Percentiles rank a stretch among this genome's conserved stretches.
These are phyloP conservation scores for Russula griseocarnosa DNA, from an alignment of 768 basidiomycete genomes.

Conservation along the genomic window DNA sequence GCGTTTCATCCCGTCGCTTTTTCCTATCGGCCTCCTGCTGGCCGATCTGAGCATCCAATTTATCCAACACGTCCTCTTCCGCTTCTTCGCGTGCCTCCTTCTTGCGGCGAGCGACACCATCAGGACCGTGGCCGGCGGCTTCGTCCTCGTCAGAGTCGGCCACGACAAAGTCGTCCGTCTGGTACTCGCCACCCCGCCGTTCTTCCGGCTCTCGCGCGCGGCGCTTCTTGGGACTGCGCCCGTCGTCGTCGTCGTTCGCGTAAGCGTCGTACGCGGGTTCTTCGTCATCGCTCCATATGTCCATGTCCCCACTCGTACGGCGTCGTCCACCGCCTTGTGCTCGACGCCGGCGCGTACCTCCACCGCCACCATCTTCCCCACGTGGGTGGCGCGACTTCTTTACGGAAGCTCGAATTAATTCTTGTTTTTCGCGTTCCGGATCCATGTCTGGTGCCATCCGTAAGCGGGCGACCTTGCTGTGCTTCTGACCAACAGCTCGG, in stretches of 20 bases:
- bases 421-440: slow-evolving; percentile 69
- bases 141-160: slow-evolving; percentile 71
- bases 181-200: slow-evolving; percentile 64
- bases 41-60: slow-evolving; percentile 62
- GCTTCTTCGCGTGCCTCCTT: slow-evolving; percentile 40
- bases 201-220: slow-evolving; percentile 39
- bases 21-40: slow-evolving; percentile 53
- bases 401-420: slow-evolving; percentile 58
- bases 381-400: slow-evolving; percentile 59
- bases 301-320: slow-evolving; percentile 38
- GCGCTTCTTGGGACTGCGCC: slow-evolving; percentile 43
- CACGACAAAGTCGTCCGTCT: slow-evolving; percentile 82
- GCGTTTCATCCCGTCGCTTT: slow-evolving; percentile 35
- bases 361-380: slow-evolving; percentile 47
- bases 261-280: slow-evolving; percentile 42
- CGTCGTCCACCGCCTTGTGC: slow-evolving; percentile 31
- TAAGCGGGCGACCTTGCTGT: slow-evolving; percentile 74
- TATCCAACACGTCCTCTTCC: slow-evolving; percentile 63
- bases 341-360: slow-evolving; percentile 45
- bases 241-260: slow-evolving; percentile 44
- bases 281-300: slow-evolving; percentile 68
- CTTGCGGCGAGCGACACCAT: slow-evolving; percentile 28
- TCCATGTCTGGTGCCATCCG: slow-evolving; percentile 78
- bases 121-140: slow-evolving; percentile 17
- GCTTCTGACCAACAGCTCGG: slow-evolving; percentile 78